phyloP scores from a whole-genome alignment of 2,329 filamentous ascomycete genomes.

The Penicillium sp. region DNA sequence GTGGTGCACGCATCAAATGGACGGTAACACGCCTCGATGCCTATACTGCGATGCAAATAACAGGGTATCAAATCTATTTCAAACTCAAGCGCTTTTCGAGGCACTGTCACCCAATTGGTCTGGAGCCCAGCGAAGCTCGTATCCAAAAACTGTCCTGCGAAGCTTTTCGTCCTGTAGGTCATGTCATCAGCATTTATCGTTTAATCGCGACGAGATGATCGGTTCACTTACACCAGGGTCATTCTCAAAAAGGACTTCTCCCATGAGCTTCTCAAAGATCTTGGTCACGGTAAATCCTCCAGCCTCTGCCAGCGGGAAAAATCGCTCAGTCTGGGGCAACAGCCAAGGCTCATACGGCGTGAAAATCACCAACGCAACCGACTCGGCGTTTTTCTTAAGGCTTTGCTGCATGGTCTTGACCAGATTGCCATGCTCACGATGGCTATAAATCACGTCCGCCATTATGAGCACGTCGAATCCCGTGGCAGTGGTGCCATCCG shows the following conservation, averaged over 20 bases:
- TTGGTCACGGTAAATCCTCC: conserved; percentile 77
- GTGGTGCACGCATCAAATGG: too few relatives aligned
- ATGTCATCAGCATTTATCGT: conserved; percentile 20
- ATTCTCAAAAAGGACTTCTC: conserved; percentile 84
- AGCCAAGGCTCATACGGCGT: conserved; percentile 94
- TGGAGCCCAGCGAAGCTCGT: conserved; percentile 67
- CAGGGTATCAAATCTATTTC: conserved; percentile 16
- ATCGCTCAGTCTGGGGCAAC: conserved; percentile 78
- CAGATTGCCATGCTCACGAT: conserved; percentile 81
- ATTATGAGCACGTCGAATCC: conserved; percentile 81
- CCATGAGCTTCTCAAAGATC: conserved; percentile 79
- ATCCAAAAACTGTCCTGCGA: conserved; percentile 81
- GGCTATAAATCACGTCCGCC: conserved; percentile 88
- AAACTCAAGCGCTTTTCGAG: conserved; percentile 12
- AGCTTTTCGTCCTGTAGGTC: conserved; percentile 69
- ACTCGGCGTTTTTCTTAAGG: conserved; percentile 59
- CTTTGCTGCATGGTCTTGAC: conserved; percentile 72
- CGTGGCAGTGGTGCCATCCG: conserved; percentile 61
- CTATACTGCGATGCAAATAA: conserved; percentile 8
- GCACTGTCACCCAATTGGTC: conserved; percentile 28
- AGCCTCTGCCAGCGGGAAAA: conserved; percentile 77
- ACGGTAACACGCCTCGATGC: neutral
- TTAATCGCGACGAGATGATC: too few relatives aligned
- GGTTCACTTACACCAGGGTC: conserved; percentile 70
- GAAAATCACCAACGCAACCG: conserved; percentile 84